These are phyloP conservation scores for Cyclotella choctawhatcheeana DNA, from an alignment of 108 stramenopile genomes.

Conservation along the genomic window DNA sequence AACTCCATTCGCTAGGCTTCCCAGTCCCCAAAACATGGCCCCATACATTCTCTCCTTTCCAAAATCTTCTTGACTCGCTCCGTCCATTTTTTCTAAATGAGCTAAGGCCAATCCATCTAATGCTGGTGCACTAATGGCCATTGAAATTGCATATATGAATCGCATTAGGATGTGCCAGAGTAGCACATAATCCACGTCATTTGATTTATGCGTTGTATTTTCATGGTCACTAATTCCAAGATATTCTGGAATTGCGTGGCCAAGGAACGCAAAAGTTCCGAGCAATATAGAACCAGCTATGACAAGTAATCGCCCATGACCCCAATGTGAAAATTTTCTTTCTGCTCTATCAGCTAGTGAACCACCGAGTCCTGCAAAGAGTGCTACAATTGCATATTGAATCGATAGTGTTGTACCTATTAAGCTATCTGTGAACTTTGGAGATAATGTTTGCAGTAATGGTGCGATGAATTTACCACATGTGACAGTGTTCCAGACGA, in stretches of 20 bases:
- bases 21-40: slow-evolving; percentile 65
- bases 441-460: slow-evolving; percentile 26
- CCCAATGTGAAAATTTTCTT: slow-evolving; percentile 26
- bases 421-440: slow-evolving; percentile 29
- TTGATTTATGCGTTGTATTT: not conserved
- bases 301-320: slow-evolving; percentile 29
- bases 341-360: slow-evolving; percentile 30
- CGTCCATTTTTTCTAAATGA: slow-evolving; percentile 27
- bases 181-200: slow-evolving; percentile 12
- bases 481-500: slow-evolving; percentile 31
- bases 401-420: slow-evolving; percentile 19
- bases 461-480: slow-evolving; percentile 29
- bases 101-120: slow-evolving; percentile 32
- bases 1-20: slow-evolving; percentile 49
- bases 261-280: slow-evolving; percentile 34
- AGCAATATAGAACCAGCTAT: slow-evolving; percentile 14
- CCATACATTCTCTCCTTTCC: slow-evolving; percentile 49
- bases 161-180: slow-evolving; percentile 35
- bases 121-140: slow-evolving; percentile 24
- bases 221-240: not conserved
- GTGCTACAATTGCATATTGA: slow-evolving; percentile 31
- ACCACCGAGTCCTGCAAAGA: slow-evolving; percentile 29
- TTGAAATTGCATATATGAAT: slow-evolving; percentile 27
- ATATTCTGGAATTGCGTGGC: slow-evolving; percentile 22
- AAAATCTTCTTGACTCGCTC: slow-evolving; percentile 22